Evolutionary conservation across 345 rosid species (phyloP), one percentile per base, ranked within the genome.

Genomic region (Viola odorata): DNA sequence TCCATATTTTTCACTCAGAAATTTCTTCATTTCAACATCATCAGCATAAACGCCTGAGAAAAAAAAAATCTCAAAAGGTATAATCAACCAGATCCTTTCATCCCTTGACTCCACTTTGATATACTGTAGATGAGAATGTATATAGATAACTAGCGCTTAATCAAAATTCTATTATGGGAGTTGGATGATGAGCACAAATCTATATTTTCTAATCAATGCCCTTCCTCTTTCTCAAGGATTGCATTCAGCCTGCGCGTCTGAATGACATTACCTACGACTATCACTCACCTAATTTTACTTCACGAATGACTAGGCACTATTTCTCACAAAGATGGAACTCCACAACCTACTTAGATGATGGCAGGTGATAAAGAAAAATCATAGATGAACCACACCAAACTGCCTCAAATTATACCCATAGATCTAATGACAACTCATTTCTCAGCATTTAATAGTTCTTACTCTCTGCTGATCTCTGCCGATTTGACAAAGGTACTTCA

Each of bases 1-100:
- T 14, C 85, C 81, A 66, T 81, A 82, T 66, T 89, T 92, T 68
- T 80, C 79, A 47, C 77, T 74, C 47, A 89, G 74, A 64, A 65
- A 53, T 61, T 77, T 84, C 81, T 80, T 87, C 58, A 80, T 64
- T 49, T 84, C 89, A 36, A 56, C 73, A 53, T 74, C 77, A 61
- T 85, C 87, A 59, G 89, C 96, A 75, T 89, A 92, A 41, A 87
- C 80, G 37, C 98, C 98, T 87, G 74, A 12, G 14, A 5, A 68
- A 40, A 17, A 3, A 58, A 5, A 6, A 50, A 23, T 41, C 12
- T 10, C 15, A 37, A 59, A 45, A 52, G 17, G 47, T 17, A 38
- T 38, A 15, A 60, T 6, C 8, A 36, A 53, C 10, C 17, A 16
- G 6, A 12, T 47, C 61, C 40, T 37, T 12, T 53, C 36, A 53